Evolutionary conservation across 441 rosid genomes (phyloP).

Genomic region (Bocquillonia castaneifolia): DNA sequence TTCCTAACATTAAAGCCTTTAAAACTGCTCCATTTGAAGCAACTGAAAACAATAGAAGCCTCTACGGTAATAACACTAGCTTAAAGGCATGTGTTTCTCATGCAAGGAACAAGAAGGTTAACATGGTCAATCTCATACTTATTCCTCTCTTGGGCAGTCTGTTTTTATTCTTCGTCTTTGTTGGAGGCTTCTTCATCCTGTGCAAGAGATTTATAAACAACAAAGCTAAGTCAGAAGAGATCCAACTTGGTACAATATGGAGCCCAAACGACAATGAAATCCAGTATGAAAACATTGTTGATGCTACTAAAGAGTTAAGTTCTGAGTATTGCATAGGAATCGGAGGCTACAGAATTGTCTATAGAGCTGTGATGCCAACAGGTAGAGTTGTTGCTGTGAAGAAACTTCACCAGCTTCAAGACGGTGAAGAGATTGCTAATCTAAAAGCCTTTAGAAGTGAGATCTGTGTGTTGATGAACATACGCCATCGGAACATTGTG

Average conservation of each 20-base stretch:
- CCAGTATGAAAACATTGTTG: constrained; percentile 4
- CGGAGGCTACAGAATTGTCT: constrained; percentile 11
- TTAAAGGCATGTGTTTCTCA: neutral
- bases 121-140: neutral
- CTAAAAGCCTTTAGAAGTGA: no score
- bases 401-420: constrained; percentile 4
- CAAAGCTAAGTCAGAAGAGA: neutral
- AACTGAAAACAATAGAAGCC: neutral
- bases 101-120: neutral
- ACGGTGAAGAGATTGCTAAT: constrained; percentile 11
- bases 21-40: neutral
- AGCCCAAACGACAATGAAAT: neutral
- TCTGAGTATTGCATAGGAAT: constrained; percentile 17
- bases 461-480: constrained; percentile 10
- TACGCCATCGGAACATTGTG: constrained; percentile 10
- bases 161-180: neutral
- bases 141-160: neutral
- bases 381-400: constrained; percentile 15
- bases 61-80: constrained; percentile 4
- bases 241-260: neutral
- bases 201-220: neutral
- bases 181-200: neutral
- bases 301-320: constrained; percentile 6
- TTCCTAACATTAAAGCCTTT: neutral
- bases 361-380: constrained; percentile 7